Evolutionary conservation across 2,329 filamentous ascomycete genomes (phyloP), one percentile per base, ranked within the genome.

Genomic region (Aspergillus floridensis): DNA sequence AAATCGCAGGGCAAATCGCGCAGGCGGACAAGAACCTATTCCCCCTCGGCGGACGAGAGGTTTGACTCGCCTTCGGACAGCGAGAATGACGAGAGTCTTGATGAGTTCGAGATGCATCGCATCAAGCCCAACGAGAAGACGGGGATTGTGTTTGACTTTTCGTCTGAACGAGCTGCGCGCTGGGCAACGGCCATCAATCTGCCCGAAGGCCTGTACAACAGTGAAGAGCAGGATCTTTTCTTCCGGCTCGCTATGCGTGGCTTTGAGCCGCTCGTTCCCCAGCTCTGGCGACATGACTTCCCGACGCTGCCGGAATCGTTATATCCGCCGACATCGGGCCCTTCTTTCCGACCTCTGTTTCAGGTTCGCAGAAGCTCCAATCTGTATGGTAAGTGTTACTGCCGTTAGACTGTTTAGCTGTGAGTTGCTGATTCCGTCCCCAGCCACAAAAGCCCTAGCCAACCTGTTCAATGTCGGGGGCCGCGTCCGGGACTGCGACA

Each of bases 231-330:
- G 46, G 77, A 79, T 35, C 72, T 86, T 2, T 82, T 82, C 63
- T 79, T 81, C 59, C 81, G 81, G 59, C 77, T 86, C 31, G 77
- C 78, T 5, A 79, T 81, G 73, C 82, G 84, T 47, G 84, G 84
- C 16, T 81, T 80, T 55, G 84, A 86, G 70, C 81, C 84, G 10
- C 69, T 86, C 1, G 68, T 87, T 12, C 82, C 83, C 1, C 68
- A 71, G 12, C 74, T 74, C 60, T 86, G 83, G 83, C 73, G 76
- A 49, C 70, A 78, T 53, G 83, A 86, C 63, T 85, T 86, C 62
- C 72, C 73, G 8, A 84, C 80, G 16, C 68, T 87, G 14, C 84
- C 84, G 2, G 75, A 79, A 8, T 74, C 77, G 8, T 69, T 87
- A 1, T 87, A 86, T 70, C 77, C 79, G 8, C 24, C 24, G 10